phyloP scores from a whole-genome alignment of 768 basidiomycete genomes.

The Saitozyma podzolica region DNA sequence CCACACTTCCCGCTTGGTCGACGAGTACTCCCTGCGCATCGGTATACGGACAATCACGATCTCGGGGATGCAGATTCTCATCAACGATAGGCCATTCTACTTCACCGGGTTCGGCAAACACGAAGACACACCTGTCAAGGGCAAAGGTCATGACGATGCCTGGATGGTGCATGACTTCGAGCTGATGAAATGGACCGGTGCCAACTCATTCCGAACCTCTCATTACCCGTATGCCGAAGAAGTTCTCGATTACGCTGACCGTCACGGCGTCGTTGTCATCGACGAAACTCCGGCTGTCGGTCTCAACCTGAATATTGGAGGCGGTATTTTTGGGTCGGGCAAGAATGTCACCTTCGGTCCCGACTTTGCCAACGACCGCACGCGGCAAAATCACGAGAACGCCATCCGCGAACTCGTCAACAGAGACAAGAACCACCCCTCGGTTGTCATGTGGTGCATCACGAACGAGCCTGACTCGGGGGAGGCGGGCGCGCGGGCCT shows the following conservation, averaged over 20 bases:
- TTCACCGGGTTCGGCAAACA: constrained; percentile 33
- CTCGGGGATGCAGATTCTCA: constrained; percentile 23
- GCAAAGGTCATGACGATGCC: constrained; percentile 36
- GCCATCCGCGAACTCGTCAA: constrained; percentile 27
- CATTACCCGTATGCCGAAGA: constrained; percentile 43
- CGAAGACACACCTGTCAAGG: constrained; percentile 34
- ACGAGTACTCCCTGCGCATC: constrained; percentile 31
- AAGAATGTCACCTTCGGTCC: constrained; percentile 13
- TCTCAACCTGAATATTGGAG: constrained; percentile 27
- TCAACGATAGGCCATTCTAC: constrained; percentile 39
- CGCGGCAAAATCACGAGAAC: constrained; percentile 19
- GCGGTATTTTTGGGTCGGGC: constrained; percentile 19
- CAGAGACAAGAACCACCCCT: constrained; percentile 37
- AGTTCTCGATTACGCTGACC: constrained; percentile 31
- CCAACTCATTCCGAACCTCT: constrained; percentile 41
- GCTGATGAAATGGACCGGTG: constrained; percentile 33
- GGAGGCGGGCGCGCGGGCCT: constrained; percentile 19
- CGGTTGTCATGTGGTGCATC: constrained; percentile 39
- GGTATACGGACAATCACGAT: constrained; percentile 31
- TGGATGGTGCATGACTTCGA: constrained; percentile 43
- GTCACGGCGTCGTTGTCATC: constrained; percentile 36
- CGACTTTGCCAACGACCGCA: constrained; percentile 27
- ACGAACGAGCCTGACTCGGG: constrained; percentile 35
- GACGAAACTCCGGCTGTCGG: constrained; percentile 35
- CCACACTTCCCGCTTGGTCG: constrained; percentile 4